A percentile compares a stretch with the other conserved stretches of the same genome.
Evolutionary conservation across 2,329 filamentous ascomycete genomes (phyloP).

Genomic region (Trichoderma simmonsii): DNA sequence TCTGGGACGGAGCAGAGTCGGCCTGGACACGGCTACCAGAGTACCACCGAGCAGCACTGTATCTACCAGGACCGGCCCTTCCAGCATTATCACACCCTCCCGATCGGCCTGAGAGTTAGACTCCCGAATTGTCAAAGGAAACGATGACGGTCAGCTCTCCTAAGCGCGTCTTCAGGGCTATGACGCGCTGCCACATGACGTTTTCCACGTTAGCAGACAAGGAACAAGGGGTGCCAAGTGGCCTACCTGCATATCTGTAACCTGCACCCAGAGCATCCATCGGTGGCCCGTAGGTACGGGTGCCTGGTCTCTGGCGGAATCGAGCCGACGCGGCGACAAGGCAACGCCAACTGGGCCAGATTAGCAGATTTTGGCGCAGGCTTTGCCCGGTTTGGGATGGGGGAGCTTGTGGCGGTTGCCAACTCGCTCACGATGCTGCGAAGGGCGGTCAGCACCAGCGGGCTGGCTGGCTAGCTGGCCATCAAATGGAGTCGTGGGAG

Average conservation of each 20-base stretch:
- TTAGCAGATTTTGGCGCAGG: conserved; percentile 7
- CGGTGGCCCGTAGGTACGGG: conserved; percentile 14
- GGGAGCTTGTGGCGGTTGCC: conserved; percentile 12
- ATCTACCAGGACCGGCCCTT: neutral
- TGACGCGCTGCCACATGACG: conserved; percentile 20
- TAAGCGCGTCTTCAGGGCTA: conserved; percentile 12
- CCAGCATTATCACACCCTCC: neutral
- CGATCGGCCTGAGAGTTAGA: neutral
- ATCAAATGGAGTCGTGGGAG: neutral
- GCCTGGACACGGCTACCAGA: neutral
- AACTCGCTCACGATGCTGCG: conserved; percentile 11
- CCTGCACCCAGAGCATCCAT: conserved; percentile 7
- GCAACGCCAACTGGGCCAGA: conserved; percentile 16
- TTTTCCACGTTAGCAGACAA: conserved; percentile 17
- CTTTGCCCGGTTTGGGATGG: conserved; percentile 15
- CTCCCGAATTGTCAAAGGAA: neutral
- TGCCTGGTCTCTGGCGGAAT: conserved; percentile 20
- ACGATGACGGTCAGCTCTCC: conserved; percentile 5
- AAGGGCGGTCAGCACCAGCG: conserved; percentile 20
- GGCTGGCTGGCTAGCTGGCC: conserved; percentile 7
- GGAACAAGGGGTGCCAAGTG: conserved; percentile 20
- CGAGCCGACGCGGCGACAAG: conserved; percentile 19
- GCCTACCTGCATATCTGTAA: conserved; percentile 16
- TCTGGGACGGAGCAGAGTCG: neutral
- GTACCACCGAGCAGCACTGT: neutral